Evolutionary conservation across 1,139 yeast species (phyloP).

Genomic region (Debaryomycetaceae sp.): DNA sequence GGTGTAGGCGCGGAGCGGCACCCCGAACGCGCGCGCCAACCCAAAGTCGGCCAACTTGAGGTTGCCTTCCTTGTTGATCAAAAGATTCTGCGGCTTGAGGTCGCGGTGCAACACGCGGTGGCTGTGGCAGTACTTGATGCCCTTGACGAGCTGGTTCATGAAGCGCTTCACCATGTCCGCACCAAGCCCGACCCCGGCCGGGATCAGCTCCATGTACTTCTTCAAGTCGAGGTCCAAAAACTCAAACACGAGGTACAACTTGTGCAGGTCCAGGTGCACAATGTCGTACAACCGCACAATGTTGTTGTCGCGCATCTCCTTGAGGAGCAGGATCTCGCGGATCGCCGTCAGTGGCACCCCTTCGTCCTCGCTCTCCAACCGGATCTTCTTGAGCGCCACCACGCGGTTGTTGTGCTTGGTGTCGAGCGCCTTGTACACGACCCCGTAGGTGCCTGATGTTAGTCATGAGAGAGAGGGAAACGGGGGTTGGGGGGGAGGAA

Average conservation of each 20-base stretch:
- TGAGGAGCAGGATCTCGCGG: slow-evolving; percentile 87
- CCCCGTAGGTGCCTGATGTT: slow-evolving; percentile 80
- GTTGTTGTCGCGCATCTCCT: slow-evolving; percentile 89
- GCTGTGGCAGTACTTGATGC: slow-evolving; percentile 92
- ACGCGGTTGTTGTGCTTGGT: slow-evolving; percentile 83
- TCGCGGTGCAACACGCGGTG: slow-evolving; percentile 95
- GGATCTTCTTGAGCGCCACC: slow-evolving; percentile 91
- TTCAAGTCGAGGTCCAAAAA: slow-evolving; percentile 90
- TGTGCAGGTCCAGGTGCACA: slow-evolving; percentile 95
- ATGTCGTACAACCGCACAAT: slow-evolving; percentile 89
- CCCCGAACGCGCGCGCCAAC: slow-evolving; percentile 94
- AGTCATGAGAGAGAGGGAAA: slow-evolving; percentile 8
- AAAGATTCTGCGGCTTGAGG: slow-evolving; percentile 90
- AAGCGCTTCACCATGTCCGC: slow-evolving; percentile 87
- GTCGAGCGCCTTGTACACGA: slow-evolving; percentile 93
- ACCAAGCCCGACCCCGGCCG: slow-evolving; percentile 87
- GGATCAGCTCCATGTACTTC: slow-evolving; percentile 94
- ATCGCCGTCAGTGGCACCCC: slow-evolving; percentile 99
- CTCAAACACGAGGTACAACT: slow-evolving; percentile 89
- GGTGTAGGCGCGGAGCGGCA: slow-evolving; percentile 92
- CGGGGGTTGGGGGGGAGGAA: slow-evolving; percentile 2
- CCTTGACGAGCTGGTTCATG: slow-evolving; percentile 88
- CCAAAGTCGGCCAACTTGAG: slow-evolving; percentile 97
- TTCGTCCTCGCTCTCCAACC: slow-evolving; percentile 95
- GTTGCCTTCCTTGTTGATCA: slow-evolving; percentile 93